These are phyloP conservation scores for Chlorella variabilis DNA, from an alignment of 163 green algal species.

Conservation along the genomic window DNA sequence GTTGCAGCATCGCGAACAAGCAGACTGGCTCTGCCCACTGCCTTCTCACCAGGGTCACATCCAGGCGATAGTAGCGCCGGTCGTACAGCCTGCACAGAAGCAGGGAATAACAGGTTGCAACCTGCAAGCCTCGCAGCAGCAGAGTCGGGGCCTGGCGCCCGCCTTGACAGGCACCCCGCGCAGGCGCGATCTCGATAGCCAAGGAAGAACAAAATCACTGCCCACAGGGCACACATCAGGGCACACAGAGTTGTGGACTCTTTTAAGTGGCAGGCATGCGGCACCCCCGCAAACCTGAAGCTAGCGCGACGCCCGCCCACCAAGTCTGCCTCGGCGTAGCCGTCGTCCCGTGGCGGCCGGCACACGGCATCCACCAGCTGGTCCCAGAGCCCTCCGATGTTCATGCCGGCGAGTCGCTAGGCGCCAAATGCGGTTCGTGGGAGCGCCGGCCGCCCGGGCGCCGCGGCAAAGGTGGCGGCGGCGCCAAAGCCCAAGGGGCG, in stretches of 20 bases:
- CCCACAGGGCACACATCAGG: too few species aligned
- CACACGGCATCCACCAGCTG: conserved; percentile 84
- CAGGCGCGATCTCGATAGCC: too few species aligned
- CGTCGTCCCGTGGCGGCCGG: conserved; percentile 69
- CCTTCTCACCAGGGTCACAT: conserved; percentile 31
- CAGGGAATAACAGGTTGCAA: not conserved
- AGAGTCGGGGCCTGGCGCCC: too few species aligned
- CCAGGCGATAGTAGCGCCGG: conserved; percentile 35
- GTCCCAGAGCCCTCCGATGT: conserved; percentile 50
- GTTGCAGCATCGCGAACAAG: not conserved
- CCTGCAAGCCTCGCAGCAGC: not conserved
- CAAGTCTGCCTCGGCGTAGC: conserved; percentile 37
- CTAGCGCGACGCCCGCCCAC: conserved; percentile 29
- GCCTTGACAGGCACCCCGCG: too few species aligned
- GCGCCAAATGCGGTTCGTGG: too few species aligned
- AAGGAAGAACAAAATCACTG: too few species aligned
- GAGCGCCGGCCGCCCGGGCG: too few species aligned
- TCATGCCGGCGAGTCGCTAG: conserved; percentile 35
- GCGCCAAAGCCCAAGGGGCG: too few species aligned
- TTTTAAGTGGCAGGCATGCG: too few species aligned
- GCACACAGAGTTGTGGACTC: too few species aligned
- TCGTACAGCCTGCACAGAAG: conserved; percentile 12
- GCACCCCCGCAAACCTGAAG: conserved; percentile 55
- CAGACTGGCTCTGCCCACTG: not conserved
- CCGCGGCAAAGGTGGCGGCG: too few species aligned